Conservation (phyloP, 2,329 filamentous ascomycete genomes). For the Ophiostoma piceae region DNA sequence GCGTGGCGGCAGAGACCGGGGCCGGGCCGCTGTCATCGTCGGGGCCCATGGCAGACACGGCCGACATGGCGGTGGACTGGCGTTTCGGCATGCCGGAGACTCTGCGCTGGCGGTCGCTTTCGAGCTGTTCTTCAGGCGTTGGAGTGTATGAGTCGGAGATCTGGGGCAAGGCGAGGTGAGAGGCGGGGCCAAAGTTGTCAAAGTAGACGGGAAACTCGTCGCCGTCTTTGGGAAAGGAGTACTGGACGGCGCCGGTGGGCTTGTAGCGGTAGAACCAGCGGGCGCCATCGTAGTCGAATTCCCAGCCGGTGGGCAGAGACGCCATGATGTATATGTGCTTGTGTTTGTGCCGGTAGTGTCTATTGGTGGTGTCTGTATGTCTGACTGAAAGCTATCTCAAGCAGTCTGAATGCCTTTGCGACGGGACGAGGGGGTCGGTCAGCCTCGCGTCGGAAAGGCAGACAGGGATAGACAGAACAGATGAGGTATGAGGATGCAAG, state of each 20-base stretch:
- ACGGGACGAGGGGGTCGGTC: neutral
- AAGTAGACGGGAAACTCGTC: conserved; percentile 55
- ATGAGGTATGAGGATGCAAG: neutral
- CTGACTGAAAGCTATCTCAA: too few relatives aligned
- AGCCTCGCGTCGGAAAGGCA: neutral
- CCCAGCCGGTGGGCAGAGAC: conserved; percentile 50
- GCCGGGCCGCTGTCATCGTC: neutral
- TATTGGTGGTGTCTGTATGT: neutral
- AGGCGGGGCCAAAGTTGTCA: conserved; percentile 34
- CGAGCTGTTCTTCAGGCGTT: conserved; percentile 49
- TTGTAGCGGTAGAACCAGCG: conserved; percentile 56
- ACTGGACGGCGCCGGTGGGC: conserved; percentile 50
- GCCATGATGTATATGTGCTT: conserved; percentile 32
- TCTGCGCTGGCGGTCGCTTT: conserved; percentile 48
- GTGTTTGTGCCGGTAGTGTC: neutral
- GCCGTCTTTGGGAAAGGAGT: conserved; percentile 51
- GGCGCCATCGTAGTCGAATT: conserved; percentile 52
- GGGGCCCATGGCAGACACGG: neutral
- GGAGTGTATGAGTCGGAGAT: conserved; percentile 32
- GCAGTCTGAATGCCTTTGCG: neutral
- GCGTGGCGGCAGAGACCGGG: conserved; percentile 32
- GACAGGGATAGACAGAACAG: neutral
- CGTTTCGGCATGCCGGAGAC: conserved; percentile 28
- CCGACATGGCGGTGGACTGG: neutral
- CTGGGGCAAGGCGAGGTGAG: conserved; percentile 25